Percentiles rank a stretch among this genome's conserved stretches.
These are phyloP conservation scores for peach (Prunus persica) DNA, from an alignment of 306 rosid genomes.

Conservation along the genomic window DNA sequence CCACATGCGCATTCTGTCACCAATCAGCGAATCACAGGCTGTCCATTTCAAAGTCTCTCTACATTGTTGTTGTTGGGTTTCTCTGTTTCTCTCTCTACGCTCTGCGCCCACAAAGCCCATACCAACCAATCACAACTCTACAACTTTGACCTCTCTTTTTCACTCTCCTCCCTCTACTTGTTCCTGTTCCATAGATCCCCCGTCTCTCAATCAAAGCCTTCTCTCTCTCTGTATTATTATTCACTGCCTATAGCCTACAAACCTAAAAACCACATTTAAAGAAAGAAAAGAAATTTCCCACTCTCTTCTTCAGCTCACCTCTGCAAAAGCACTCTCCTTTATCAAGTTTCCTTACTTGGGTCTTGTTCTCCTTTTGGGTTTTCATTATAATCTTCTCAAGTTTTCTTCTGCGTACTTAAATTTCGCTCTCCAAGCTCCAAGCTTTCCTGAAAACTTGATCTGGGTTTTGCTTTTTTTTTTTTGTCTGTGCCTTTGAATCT, in stretches of 20 bases:
- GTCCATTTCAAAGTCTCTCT: conserved; percentile 25
- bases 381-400: not conserved
- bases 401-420: not conserved
- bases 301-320: conserved; percentile 12
- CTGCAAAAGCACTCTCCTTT: not conserved
- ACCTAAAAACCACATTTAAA: not conserved
- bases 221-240: too few species aligned
- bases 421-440: not conserved
- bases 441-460: conserved; percentile 20
- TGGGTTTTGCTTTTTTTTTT: conserved; percentile 23
- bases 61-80: conserved; percentile 3
- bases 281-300: not conserved
- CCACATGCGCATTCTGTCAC: conserved; percentile 10
- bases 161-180: conserved; percentile 19
- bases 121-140: conserved; percentile 76
- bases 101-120: conserved; percentile 38
- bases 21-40: conserved; percentile 27
- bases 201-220: conserved; percentile 30
- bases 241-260: not conserved
- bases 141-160: conserved; percentile 40
- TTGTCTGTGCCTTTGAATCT: conserved; percentile 41
- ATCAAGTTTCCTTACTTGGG: not conserved
- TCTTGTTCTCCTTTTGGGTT: conserved; percentile 6
- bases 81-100: not conserved
- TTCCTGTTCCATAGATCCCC: conserved; percentile 53